These are phyloP conservation scores for Microsporum ferrugineum DNA, from an alignment of 2,329 filamentous ascomycete genomes.

Conservation along the genomic window DNA sequence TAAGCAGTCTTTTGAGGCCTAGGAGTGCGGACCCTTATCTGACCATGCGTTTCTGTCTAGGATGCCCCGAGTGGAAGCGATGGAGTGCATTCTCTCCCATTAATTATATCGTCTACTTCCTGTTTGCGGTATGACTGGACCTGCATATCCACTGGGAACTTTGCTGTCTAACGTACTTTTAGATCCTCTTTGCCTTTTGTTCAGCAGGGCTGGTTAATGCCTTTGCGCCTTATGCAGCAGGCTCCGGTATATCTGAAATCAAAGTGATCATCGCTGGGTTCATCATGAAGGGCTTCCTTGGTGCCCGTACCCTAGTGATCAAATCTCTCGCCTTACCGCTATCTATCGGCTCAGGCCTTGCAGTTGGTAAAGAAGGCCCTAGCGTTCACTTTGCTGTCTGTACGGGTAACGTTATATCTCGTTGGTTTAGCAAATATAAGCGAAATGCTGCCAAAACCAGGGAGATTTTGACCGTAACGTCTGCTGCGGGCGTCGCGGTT, in stretches of 20 bases:
- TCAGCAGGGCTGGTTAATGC: slow-evolving; percentile 76
- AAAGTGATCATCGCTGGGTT: slow-evolving; percentile 99
- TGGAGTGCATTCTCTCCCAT: slow-evolving; percentile 70
- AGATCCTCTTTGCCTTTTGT: slow-evolving; percentile 69
- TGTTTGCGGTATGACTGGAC: slow-evolving; percentile 55
- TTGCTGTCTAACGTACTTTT: slow-evolving; percentile 3
- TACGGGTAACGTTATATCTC: slow-evolving; percentile 89
- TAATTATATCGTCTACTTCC: slow-evolving; percentile 81
- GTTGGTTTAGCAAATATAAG: slow-evolving; percentile 84
- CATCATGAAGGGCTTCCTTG: slow-evolving; percentile 96
- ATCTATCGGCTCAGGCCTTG: slow-evolving; percentile 85
- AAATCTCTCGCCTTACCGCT: slow-evolving; percentile 86
- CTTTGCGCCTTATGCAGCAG: slow-evolving; percentile 91
- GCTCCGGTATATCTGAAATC: slow-evolving; percentile 95
- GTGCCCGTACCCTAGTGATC: slow-evolving; percentile 81
- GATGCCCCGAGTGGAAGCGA: slow-evolving; percentile 75
- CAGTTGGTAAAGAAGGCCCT: slow-evolving; percentile 92
- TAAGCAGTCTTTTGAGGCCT: slow-evolving; percentile 25
- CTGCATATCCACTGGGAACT: neutral
- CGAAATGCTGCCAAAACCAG: slow-evolving; percentile 86
- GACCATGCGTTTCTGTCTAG: slow-evolving; percentile 28
- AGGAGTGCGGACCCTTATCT: slow-evolving; percentile 7
- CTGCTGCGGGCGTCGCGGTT: slow-evolving; percentile 87
- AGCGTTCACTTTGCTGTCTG: slow-evolving; percentile 99
- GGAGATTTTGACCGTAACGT: slow-evolving; percentile 88